Evolutionary conservation across 345 rosid genomes (phyloP).

Genomic region (Alliaria petiolata): DNA sequence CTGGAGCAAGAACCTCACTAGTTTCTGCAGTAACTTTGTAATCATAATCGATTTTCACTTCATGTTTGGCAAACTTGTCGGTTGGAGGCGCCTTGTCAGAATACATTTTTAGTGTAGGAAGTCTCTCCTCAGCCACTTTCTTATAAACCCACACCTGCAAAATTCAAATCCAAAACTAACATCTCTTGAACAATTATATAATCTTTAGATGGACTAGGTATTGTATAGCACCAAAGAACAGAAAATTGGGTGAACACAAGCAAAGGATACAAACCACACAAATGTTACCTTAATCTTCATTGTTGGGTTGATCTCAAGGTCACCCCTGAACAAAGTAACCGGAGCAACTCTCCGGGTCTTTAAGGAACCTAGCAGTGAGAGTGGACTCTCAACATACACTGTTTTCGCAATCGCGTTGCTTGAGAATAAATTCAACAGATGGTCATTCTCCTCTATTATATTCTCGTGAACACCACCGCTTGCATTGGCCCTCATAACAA

Average conservation of each 20-base stretch:
- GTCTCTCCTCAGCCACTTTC: slow-evolving; percentile 86
- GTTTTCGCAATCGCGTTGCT: slow-evolving; percentile 49
- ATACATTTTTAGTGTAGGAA: slow-evolving; percentile 77
- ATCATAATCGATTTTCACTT: slow-evolving; percentile 82
- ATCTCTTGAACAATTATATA: background rate
- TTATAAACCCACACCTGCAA: slow-evolving; percentile 94
- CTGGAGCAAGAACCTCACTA: slow-evolving; percentile 66
- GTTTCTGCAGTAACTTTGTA: slow-evolving; percentile 58
- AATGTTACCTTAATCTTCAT: slow-evolving; percentile 75
- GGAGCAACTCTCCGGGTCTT: slow-evolving; percentile 71
- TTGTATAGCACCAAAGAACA: background rate
- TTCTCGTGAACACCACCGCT: slow-evolving; percentile 34
- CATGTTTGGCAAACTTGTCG: slow-evolving; percentile 79
- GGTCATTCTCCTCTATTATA: slow-evolving; percentile 66
- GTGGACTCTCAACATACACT: slow-evolving; percentile 62
- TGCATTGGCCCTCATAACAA: slow-evolving; percentile 51
- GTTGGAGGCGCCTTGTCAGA: slow-evolving; percentile 87
- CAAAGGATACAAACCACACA: background rate
- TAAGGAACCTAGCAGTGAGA: slow-evolving; percentile 73
- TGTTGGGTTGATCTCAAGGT: slow-evolving; percentile 64
- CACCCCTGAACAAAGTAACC: slow-evolving; percentile 81
- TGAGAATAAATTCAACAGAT: slow-evolving; percentile 60
- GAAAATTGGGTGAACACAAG: background rate
- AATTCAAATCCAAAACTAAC: background rate
- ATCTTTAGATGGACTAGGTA: background rate